phyloP scores from a whole-genome alignment of 2,329 filamentous ascomycete species.

The Periglandula ipomoeae region DNA sequence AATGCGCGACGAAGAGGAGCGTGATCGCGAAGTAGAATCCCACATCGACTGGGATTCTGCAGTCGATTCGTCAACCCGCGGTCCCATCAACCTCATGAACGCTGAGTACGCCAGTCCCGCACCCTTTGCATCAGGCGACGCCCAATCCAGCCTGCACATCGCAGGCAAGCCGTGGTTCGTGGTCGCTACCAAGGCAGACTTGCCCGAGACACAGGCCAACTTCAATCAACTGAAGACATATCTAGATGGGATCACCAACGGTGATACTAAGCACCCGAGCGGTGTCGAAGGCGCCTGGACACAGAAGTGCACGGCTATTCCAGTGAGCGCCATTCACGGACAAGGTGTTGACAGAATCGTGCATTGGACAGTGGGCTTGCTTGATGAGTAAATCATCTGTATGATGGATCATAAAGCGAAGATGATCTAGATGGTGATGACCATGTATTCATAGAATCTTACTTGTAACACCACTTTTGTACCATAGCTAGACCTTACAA shows the following conservation, averaged over 20 bases:
- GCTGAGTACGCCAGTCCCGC: conserved; percentile 11
- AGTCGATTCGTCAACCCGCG: conserved; percentile 25
- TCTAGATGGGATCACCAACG: conserved; percentile 54
- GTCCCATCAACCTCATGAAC: conserved; percentile 17
- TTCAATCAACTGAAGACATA: conserved; percentile 63
- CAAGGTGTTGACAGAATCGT: conserved; percentile 72
- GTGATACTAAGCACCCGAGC: conserved; percentile 63
- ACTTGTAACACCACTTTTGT: no score
- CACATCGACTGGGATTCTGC: conserved; percentile 50
- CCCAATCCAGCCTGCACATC: conserved; percentile 52
- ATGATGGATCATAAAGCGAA: background rate
- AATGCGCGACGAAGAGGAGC: conserved; percentile 64
- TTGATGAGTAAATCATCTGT: conserved; percentile 35
- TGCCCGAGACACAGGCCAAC: conserved; percentile 69
- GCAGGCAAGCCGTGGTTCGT: conserved; percentile 97
- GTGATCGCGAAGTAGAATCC: conserved; percentile 50
- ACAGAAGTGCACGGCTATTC: conserved; percentile 60
- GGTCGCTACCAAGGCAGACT: conserved; percentile 84
- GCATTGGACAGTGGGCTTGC: conserved; percentile 60
- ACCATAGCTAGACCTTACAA: no score
- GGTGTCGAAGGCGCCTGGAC: conserved; percentile 48
- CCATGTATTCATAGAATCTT: background rate
- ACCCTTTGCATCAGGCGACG: conserved; percentile 5
- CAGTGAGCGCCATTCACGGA: conserved; percentile 81
- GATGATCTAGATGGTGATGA: background rate